Evolutionary conservation across 1,139 yeast species (phyloP).

Genomic region (Hemisphaericaspora xylofermentans): DNA sequence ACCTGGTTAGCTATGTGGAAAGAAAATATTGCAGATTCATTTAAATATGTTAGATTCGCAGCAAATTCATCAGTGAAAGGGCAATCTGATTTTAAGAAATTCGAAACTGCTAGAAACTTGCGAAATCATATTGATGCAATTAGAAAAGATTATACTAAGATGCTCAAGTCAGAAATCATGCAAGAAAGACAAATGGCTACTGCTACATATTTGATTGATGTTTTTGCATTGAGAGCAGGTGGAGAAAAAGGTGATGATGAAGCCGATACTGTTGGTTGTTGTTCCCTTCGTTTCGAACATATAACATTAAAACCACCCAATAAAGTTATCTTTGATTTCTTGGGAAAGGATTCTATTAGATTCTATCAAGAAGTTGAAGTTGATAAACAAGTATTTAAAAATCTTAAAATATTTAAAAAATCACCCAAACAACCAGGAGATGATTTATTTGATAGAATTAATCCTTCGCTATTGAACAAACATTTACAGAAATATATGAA

Average conservation of each 20-base stretch:
- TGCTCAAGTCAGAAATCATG: conserved; percentile 76
- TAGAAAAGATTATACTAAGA: conserved; percentile 69
- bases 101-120: conserved; percentile 87
- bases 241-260: conserved; percentile 97
- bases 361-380: conserved; percentile 92
- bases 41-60: conserved; percentile 88
- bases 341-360: conserved; percentile 94
- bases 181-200: conserved; percentile 90
- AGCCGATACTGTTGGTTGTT: conserved; percentile 98
- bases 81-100: conserved; percentile 84
- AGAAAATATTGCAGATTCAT: conserved; percentile 81
- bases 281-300: conserved; percentile 89
- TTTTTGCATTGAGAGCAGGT: conserved; percentile 96
- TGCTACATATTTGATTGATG: conserved; percentile 89
- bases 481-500: conserved; percentile 88
- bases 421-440: conserved; percentile 89
- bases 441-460: conserved; percentile 85
- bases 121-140: conserved; percentile 70
- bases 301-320: conserved; percentile 83
- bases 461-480: conserved; percentile 78
- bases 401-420: conserved; percentile 81
- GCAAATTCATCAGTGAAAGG: conserved; percentile 91
- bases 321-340: conserved; percentile 85
- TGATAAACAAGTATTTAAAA: conserved; percentile 84
- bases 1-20: conserved; percentile 98